phyloP scores from a whole-genome alignment of 306 rosid genomes.

The Vachellia pachyceras region DNA sequence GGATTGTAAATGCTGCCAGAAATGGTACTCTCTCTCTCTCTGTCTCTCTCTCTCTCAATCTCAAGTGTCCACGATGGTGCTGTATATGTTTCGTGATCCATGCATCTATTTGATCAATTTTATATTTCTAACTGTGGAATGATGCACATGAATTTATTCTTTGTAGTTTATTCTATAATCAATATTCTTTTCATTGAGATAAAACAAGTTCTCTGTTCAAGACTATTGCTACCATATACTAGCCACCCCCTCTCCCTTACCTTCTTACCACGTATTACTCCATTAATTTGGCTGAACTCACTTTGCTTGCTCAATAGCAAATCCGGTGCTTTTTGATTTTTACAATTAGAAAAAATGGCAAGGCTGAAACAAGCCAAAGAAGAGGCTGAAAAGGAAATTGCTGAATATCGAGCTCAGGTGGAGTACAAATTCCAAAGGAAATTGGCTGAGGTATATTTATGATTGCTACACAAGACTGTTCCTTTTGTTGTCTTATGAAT shows the following conservation, averaged over 20 bases:
- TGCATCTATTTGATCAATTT: background rate
- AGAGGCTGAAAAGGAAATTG: slow-evolving; percentile 88
- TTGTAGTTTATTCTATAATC: slow-evolving; percentile 5
- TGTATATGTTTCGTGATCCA: background rate
- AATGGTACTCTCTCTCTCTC: slow-evolving; percentile 56
- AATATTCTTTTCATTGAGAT: background rate
- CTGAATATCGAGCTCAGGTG: slow-evolving; percentile 79
- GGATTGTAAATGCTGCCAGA: slow-evolving; percentile 89
- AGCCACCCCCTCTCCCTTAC: background rate
- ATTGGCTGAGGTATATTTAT: slow-evolving; percentile 60
- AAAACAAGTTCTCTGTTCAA: background rate
- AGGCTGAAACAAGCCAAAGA: slow-evolving; percentile 96
- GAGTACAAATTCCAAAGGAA: slow-evolving; percentile 85
- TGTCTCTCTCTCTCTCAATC: no score
- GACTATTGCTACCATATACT: background rate
- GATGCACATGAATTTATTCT: background rate
- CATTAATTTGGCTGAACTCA: background rate
- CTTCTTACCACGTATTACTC: background rate
- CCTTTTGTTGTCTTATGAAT: background rate
- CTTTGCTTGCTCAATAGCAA: slow-evolving; percentile 28
- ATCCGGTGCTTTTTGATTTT: slow-evolving; percentile 20
- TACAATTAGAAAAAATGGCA: slow-evolving; percentile 72
- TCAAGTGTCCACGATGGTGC: background rate
- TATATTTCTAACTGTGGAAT: background rate
- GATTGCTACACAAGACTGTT: background rate